Conservation (phyloP, 441 rosid genomes). For the Mallotus repandus region DNA sequence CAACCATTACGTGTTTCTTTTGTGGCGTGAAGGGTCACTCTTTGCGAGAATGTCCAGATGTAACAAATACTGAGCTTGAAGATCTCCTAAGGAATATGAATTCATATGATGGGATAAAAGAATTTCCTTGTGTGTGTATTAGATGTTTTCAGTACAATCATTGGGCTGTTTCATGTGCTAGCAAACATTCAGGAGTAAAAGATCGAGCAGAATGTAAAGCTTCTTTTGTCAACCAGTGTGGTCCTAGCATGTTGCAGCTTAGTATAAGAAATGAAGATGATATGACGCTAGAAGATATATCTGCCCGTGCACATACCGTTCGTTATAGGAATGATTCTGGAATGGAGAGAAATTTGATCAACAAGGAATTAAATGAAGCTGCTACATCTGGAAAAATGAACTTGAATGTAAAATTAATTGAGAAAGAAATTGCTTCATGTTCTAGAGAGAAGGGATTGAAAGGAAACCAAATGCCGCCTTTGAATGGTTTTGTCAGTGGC, state of each 20-base stretch:
- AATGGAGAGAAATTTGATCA: slow-evolving; percentile 18
- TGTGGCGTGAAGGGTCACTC: slow-evolving; percentile 71
- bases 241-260: slow-evolving; percentile 24
- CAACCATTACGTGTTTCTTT: slow-evolving; percentile 50
- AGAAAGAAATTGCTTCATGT: slow-evolving; percentile 33
- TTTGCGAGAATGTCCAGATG: slow-evolving; percentile 58
- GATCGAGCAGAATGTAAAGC: slow-evolving; percentile 18
- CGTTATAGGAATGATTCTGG: slow-evolving; percentile 16
- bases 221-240: slow-evolving; percentile 16
- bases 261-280: slow-evolving; percentile 20
- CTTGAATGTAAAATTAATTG: slow-evolving; percentile 12
- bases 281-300: slow-evolving; percentile 8
- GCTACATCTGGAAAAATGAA: slow-evolving; percentile 21
- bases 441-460: slow-evolving; percentile 37
- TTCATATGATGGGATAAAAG: slow-evolving; percentile 37
- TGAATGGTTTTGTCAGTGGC: slow-evolving; percentile 22
- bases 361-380: slow-evolving; percentile 26
- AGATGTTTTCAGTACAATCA: slow-evolving; percentile 72
- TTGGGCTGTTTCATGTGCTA: slow-evolving; percentile 79
- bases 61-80: slow-evolving; percentile 59
- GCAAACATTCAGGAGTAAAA: slow-evolving; percentile 27
- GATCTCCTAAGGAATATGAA: slow-evolving; percentile 43
- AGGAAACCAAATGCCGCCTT: slow-evolving; percentile 24
- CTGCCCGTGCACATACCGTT: slow-evolving; percentile 12
- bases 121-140: slow-evolving; percentile 49